These are phyloP conservation scores for Schizothecium vesticola DNA, from an alignment of 495 filamentous ascomycete species.

Conservation along the genomic window DNA sequence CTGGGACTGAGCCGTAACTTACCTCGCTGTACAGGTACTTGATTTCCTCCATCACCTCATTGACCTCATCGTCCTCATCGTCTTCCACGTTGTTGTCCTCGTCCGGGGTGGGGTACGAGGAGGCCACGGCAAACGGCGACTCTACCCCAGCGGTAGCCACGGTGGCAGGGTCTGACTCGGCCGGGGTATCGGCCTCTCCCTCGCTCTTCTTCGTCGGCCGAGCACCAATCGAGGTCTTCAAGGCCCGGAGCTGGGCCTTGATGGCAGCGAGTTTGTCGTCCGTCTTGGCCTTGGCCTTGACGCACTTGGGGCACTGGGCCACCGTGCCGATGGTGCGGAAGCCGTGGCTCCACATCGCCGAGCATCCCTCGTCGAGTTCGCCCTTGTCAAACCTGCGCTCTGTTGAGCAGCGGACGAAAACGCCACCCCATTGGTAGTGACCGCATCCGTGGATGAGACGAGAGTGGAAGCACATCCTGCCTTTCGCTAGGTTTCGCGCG, in stretches of 20 bases:
- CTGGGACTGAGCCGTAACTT: neutral
- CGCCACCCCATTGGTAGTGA: slow-evolving; percentile 20
- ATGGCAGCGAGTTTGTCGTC: neutral
- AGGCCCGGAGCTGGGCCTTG: slow-evolving; percentile 6
- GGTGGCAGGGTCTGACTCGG: neutral
- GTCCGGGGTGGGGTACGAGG: neutral
- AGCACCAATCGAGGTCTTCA: neutral
- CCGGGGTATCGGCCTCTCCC: neutral
- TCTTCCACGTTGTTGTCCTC: neutral
- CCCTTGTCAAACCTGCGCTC: slow-evolving; percentile 17
- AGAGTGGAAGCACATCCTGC: slow-evolving; percentile 28
- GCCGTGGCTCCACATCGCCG: slow-evolving; percentile 20
- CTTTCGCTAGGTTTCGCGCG: neutral
- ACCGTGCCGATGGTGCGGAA: slow-evolving; percentile 14
- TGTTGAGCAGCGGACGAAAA: slow-evolving; percentile 13
- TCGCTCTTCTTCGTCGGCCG: neutral
- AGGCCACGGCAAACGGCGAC: neutral
- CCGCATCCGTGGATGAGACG: slow-evolving; percentile 25
- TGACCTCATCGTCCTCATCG: neutral
- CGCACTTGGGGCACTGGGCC: slow-evolving; percentile 17
- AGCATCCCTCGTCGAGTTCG: slow-evolving; percentile 17
- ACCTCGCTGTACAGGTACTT: neutral
- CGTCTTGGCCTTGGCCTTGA: neutral
- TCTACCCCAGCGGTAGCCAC: too few relatives aligned
- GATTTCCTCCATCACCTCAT: neutral